A percentile compares a stretch with the other conserved stretches of the same genome.
These are phyloP conservation scores for Fusarium sp. DNA, from an alignment of 2,329 filamentous ascomycete species.

Conservation along the genomic window DNA sequence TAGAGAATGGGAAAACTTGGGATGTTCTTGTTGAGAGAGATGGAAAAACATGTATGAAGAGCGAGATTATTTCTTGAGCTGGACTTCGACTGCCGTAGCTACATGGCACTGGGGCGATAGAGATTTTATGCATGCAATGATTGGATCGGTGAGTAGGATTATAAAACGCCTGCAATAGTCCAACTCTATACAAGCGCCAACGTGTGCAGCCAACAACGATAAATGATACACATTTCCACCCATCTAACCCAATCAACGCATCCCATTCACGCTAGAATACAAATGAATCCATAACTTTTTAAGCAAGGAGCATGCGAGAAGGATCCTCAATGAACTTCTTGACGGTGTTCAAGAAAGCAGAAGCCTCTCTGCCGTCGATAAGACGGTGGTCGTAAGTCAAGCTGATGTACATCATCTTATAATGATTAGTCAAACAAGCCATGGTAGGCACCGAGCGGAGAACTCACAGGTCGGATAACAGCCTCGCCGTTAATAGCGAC, in stretches of 20 bases:
- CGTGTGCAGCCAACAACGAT: conserved; percentile 20
- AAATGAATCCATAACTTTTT: conserved; percentile 10
- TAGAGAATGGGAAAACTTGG: conserved; percentile 49
- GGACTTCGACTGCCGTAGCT: background rate
- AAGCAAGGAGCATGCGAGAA: conserved; percentile 63
- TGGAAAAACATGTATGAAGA: conserved; percentile 52
- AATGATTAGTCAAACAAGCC: background rate
- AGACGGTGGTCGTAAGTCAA: conserved; percentile 64
- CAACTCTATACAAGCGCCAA: conserved; percentile 28
- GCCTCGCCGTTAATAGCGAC: conserved; percentile 66
- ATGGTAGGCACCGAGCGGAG: conserved; percentile 9
- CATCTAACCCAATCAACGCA: conserved; percentile 3
- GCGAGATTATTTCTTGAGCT: conserved; percentile 40
- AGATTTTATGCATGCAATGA: background rate
- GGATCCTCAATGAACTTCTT: conserved; percentile 52
- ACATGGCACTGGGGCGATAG: background rate
- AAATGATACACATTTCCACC: background rate
- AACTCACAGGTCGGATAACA: conserved; percentile 51
- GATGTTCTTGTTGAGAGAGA: conserved; percentile 61
- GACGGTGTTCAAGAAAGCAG: conserved; percentile 62
- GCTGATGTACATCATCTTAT: conserved; percentile 61
- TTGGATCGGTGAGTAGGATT: background rate
- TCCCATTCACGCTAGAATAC: conserved; percentile 29
- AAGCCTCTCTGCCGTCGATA: conserved; percentile 69
- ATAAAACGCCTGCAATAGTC: conserved; percentile 18